Evolutionary conservation across 352 stramenopile species (phyloP).

Genomic region (Phytophthora chlamydospora): DNA sequence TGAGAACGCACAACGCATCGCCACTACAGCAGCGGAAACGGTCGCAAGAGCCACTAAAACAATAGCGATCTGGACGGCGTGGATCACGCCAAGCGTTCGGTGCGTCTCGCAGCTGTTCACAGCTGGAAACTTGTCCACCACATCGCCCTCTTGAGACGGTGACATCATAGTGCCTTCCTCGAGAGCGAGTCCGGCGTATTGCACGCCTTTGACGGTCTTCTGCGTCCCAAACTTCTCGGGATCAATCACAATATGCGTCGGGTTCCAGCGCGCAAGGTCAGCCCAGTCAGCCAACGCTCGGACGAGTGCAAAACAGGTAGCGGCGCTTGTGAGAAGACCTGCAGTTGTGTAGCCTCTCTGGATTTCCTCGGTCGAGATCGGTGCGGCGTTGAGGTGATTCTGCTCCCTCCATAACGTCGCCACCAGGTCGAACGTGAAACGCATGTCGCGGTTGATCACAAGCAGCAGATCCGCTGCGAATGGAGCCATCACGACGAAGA

Average conservation of each 20-base stretch:
- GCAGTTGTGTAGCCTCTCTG: constrained; percentile 32
- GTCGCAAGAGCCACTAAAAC: constrained; percentile 21
- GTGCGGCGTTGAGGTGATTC: constrained; percentile 39
- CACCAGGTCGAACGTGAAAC: constrained; percentile 47
- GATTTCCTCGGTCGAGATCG: constrained; percentile 40
- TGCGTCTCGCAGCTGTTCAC: neutral
- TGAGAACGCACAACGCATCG: constrained; percentile 14
- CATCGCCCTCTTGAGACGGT: neutral
- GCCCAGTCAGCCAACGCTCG: constrained; percentile 15
- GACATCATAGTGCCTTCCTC: constrained; percentile 12
- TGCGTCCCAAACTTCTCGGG: neutral
- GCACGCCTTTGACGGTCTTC: constrained; percentile 13
- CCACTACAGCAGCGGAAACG: constrained; percentile 12
- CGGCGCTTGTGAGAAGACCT: constrained; percentile 16
- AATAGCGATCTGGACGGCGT: constrained; percentile 8
- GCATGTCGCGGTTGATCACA: constrained; percentile 38
- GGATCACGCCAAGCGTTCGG: constrained; percentile 6
- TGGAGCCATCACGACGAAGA: constrained; percentile 29
- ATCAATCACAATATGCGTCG: constrained; percentile 5
- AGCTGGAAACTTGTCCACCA: neutral
- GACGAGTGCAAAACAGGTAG: constrained; percentile 24
- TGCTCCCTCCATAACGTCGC: constrained; percentile 31
- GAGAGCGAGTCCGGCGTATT: constrained; percentile 17
- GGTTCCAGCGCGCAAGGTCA: constrained; percentile 26
- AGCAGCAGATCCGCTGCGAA: constrained; percentile 47